Conservation (phyloP, 192 early-diverging fungal genomes). For the Phlyctochytrium arcticum region DNA sequence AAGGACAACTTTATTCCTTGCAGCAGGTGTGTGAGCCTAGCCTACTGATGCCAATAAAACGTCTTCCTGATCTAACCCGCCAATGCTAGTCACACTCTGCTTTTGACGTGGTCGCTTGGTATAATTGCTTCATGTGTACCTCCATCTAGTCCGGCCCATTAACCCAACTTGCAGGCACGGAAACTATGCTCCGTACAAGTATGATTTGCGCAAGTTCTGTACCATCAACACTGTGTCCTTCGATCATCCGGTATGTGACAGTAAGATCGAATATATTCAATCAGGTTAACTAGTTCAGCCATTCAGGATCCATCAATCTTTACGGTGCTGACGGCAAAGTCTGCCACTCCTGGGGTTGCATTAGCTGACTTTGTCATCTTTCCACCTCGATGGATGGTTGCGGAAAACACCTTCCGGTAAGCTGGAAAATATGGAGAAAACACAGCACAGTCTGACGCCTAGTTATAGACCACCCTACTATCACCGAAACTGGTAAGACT, state of each 20-base stretch:
- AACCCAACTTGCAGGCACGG: constrained; percentile 79
- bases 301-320: constrained; percentile 92
- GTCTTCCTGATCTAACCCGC: too few species aligned
- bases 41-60: not conserved
- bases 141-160: too few species aligned
- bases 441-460: not conserved
- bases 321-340: constrained; percentile 90
- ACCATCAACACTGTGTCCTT: constrained; percentile 83
- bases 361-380: constrained; percentile 96
- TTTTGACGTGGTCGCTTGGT: constrained; percentile 93
- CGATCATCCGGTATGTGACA: constrained; percentile 71
- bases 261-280: not conserved
- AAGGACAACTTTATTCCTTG: constrained; percentile 65
- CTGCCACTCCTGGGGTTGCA: constrained; percentile 77
- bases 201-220: constrained; percentile 79
- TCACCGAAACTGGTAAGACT: constrained; percentile 77
- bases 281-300: constrained; percentile 1
- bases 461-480: constrained; percentile 81
- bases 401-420: constrained; percentile 74
- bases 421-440: not conserved
- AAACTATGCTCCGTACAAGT: constrained; percentile 95
- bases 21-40: constrained; percentile 3
- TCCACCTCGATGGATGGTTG: constrained; percentile 91
- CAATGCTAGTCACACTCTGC: constrained; percentile 67
- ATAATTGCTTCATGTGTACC: not conserved